Evolutionary conservation across 768 basidiomycete species (phyloP).

Genomic region (Lentinula edodes): DNA sequence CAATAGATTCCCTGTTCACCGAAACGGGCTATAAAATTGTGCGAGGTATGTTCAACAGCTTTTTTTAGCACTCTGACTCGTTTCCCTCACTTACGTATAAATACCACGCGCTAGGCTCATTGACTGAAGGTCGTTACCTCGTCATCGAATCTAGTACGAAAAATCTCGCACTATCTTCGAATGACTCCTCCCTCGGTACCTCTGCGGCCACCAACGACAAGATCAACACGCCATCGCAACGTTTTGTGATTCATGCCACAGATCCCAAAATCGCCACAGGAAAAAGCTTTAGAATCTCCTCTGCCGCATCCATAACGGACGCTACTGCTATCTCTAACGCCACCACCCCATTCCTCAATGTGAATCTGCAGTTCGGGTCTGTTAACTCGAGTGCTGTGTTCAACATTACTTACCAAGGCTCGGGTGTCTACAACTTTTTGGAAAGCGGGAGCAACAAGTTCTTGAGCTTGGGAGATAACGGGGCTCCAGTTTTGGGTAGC

Average conservation of each 20-base stretch:
- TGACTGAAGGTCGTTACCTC: conserved; percentile 7
- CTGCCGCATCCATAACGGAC: neutral
- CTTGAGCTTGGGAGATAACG: neutral
- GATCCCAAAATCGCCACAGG: neutral
- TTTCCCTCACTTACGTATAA: neutral
- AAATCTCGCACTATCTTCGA: neutral
- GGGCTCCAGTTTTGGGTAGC: neutral
- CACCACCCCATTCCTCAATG: neutral
- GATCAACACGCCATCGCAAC: neutral
- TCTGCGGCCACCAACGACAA: neutral
- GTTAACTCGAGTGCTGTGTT: conserved; percentile 1
- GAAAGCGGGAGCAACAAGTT: neutral
- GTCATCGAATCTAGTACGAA: conserved; percentile 2
- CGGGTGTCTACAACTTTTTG: neutral
- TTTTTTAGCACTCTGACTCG: neutral
- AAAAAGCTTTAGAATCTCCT: conserved; percentile 5
- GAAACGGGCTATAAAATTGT: conserved; percentile 6
- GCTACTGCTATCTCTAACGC: neutral
- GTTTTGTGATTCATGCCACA: conserved; percentile 5
- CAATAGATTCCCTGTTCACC: neutral
- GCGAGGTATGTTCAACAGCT: neutral
- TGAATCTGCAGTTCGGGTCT: neutral
- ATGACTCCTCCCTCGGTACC: neutral
- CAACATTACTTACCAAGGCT: neutral
- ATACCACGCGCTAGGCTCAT: neutral